Evolutionary conservation across 2,329 filamentous ascomycete species (phyloP).

Genomic region (Neoascochyta sp.): DNA sequence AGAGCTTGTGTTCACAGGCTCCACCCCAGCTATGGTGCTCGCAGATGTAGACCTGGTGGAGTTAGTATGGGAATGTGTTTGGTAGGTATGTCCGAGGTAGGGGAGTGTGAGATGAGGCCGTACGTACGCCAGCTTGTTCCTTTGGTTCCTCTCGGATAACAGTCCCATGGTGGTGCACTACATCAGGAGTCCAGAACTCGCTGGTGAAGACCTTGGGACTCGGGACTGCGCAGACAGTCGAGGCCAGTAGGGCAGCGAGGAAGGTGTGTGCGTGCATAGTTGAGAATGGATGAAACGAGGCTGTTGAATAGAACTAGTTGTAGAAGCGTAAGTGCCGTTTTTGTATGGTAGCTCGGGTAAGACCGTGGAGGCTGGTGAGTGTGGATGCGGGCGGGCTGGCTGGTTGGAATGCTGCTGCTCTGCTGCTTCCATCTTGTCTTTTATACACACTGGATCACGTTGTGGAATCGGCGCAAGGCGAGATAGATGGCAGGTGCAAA

Average conservation of each 20-base stretch:
- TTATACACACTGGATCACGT: no score
- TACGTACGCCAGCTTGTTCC: slow-evolving; percentile 2
- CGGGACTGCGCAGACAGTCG: no score
- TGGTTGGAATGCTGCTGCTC: slow-evolving; percentile 5
- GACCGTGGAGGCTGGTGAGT: slow-evolving; percentile 3
- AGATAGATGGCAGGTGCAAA: no score
- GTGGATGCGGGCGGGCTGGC: slow-evolving; percentile 2
- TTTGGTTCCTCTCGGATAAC: no score
- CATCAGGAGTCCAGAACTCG: no score
- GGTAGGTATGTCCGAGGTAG: neutral
- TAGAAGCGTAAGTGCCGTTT: neutral
- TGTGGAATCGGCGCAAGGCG: no score
- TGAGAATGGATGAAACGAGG: neutral
- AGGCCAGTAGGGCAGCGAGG: slow-evolving; percentile 6
- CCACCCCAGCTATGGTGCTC: slow-evolving; percentile 21
- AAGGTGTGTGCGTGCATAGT: slow-evolving; percentile 10
- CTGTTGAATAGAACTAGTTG: slow-evolving; percentile 1
- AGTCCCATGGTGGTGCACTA: no score
- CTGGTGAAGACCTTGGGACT: no score
- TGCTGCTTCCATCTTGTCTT: slow-evolving; percentile 1
- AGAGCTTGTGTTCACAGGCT: slow-evolving; percentile 11
- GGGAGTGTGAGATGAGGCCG: neutral
- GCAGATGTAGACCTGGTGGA: slow-evolving; percentile 25
- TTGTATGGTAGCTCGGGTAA: neutral
- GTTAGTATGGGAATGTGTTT: neutral